A percentile compares a stretch with the other conserved stretches of the same genome.
Conservation (phyloP, 140 eudicot genomes). For the Cichorium intybus region DNA sequence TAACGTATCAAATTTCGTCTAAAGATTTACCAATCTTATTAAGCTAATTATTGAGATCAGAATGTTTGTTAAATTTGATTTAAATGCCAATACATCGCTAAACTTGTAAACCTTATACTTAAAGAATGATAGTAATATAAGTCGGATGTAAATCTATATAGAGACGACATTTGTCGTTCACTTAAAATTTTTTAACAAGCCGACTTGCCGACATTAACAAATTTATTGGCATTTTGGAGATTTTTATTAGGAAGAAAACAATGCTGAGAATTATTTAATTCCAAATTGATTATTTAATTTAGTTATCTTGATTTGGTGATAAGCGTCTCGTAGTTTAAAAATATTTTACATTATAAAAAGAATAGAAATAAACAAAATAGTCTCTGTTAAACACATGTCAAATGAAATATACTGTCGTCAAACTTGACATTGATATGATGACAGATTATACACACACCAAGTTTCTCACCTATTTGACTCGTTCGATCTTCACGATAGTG, state of each 20-base stretch:
- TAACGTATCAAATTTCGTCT: too few species aligned
- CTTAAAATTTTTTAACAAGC: not conserved
- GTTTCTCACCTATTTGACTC: conserved; percentile 21
- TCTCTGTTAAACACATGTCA: conserved; percentile 12
- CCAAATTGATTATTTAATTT: not conserved
- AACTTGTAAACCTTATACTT: not conserved
- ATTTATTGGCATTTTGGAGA: conserved; percentile 10
- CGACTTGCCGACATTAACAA: conserved; percentile 12
- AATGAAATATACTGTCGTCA: conserved; percentile 8
- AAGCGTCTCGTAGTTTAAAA: conserved; percentile 3
- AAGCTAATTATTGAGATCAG: not conserved
- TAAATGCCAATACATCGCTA: too few species aligned
- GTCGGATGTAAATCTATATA: not conserved
- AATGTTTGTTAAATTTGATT: not conserved
- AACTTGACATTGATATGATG: conserved; percentile 8
- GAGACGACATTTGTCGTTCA: not conserved
- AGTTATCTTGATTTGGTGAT: not conserved
- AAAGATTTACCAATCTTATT: not conserved
- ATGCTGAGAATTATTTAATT: not conserved
- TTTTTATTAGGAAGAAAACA: conserved; percentile 1
- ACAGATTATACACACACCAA: conserved; percentile 19
- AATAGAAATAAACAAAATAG: not conserved
- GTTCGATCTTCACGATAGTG: conserved; percentile 17
- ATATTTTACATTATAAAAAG: not conserved
- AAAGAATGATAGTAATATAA: not conserved